These are phyloP conservation scores for Venturia oleaginea DNA, from an alignment of 2,329 filamentous ascomycete species.

Conservation along the genomic window DNA sequence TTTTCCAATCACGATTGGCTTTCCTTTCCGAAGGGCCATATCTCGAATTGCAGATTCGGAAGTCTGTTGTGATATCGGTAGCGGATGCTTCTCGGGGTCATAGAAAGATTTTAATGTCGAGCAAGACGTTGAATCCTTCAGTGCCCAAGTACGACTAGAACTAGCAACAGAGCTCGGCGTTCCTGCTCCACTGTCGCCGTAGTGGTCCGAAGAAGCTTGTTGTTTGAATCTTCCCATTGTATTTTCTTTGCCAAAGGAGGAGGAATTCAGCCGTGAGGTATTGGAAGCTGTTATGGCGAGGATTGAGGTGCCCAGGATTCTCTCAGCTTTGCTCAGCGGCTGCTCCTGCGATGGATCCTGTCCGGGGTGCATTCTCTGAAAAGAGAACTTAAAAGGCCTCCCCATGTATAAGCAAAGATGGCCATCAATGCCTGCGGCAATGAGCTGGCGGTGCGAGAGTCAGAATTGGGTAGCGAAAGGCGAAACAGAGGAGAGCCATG, in stretches of 20 bases:
- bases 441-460: not conserved
- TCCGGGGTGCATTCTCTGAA: not conserved
- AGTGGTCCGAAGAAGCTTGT: slow-evolving; percentile 23
- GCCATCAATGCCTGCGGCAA: not conserved
- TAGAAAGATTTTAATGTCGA: slow-evolving; percentile 35
- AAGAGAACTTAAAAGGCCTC: not conserved
- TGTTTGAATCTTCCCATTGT: not conserved
- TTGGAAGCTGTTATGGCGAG: slow-evolving; percentile 15
- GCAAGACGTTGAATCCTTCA: slow-evolving; percentile 26
- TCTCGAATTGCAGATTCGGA: slow-evolving; percentile 36
- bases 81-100: slow-evolving; percentile 31
- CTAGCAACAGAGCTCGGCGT: not conserved
- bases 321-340: slow-evolving; percentile 26
- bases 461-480: not conserved
- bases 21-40: slow-evolving; percentile 32
- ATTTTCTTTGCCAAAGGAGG: not conserved
- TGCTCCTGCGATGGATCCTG: not conserved
- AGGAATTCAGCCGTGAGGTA: not conserved
- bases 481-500: not conserved
- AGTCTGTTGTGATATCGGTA: slow-evolving; percentile 36
- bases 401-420: not conserved
- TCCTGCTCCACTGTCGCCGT: not conserved
- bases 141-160: slow-evolving; percentile 1
- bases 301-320: slow-evolving; percentile 28
- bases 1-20: slow-evolving; percentile 16